Base-by-base conservation (phyloP, 108 stramenopile genomes). In the Pseudonitzschia delicatissima region DNA sequence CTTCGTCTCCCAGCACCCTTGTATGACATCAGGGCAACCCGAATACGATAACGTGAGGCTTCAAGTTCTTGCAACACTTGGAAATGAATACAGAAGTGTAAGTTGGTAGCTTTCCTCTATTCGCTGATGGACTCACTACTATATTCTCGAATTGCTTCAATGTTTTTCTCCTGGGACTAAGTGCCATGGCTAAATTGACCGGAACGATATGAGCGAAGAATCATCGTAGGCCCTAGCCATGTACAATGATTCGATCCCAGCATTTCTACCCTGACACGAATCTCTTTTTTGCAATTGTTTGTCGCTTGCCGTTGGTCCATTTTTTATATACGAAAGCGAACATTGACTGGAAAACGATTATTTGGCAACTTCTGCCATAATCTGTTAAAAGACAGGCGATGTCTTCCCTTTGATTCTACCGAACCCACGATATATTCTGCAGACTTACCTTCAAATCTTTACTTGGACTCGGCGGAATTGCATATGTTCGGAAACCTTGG, bases 391-490 rank as follows among this genome's bases (percentile, higher is more conserved):
- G 70, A 77, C 18, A 73, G 62, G 28, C 62, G 68, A 18, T 83
- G 78, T 35, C 65, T 83, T 39, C 82, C 82, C 12, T 76, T 73
- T 65, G 79, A 81, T 45, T 71, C 74, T 13, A 29, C 36, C 1
- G 64, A 71, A 49, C 78, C 78, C 2, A 67, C 61, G 12, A 35
- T 13, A 20, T 70, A 42, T 51, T 51, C 68, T 44, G 63, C 74
- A 1, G 73, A 79, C 25, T 61, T 66, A 51, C 84, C 90, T n/a
- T 50, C 67, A 1, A 86, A 85, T 52, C 62, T 91, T 11, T 88
- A 91, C 62, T 48, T 91, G 61, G 62, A 76, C 27, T 85, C 82
- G 25, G 86, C 87, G 11, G 86, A 87, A 70, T 40, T 91, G 40
- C 66, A 84, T 32, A 83, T 85, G 6, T 91, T 91, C 70, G 78